Evolutionary conservation across 2,329 filamentous ascomycete species (phyloP).

Genomic region (Colletotrichum trifolii): DNA sequence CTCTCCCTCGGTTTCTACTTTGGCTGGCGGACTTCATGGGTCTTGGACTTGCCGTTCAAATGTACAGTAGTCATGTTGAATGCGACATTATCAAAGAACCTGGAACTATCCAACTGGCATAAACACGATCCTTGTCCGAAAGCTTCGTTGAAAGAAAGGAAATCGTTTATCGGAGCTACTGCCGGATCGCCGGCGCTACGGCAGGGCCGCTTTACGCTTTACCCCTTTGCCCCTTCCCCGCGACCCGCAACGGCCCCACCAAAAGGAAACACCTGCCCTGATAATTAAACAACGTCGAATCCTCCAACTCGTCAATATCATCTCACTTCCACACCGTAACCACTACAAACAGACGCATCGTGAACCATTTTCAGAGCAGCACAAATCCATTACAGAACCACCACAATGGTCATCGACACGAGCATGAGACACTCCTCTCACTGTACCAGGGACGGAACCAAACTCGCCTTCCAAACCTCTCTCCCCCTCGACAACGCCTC

Average conservation of each 20-base stretch:
- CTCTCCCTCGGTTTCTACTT: no score
- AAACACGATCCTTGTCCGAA: no score
- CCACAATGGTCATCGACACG: conserved; percentile 26
- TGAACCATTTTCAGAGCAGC: conserved; percentile 42
- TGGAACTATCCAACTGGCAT: no score
- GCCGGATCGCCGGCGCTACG: conserved; percentile 21
- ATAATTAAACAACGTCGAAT: conserved; percentile 5
- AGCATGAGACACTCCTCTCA: conserved; percentile 44
- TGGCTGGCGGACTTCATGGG: no score
- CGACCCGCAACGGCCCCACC: conserved; percentile 24
- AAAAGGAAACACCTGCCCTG: conserved; percentile 25
- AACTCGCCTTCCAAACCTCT: conserved; percentile 49
- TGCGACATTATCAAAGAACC: no score
- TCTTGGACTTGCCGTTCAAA: no score
- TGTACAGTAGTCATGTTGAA: no score
- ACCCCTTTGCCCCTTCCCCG: conserved; percentile 6
- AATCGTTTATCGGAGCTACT: background rate
- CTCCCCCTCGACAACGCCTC: conserved; percentile 39
- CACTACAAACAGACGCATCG: conserved; percentile 40
- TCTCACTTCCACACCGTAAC: background rate
- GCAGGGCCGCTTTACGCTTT: conserved; percentile 19
- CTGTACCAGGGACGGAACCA: conserved; percentile 48
- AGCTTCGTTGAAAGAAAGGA: no score
- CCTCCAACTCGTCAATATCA: background rate
- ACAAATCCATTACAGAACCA: conserved; percentile 40